phyloP scores from a whole-genome alignment of 805 yeast species.

The Wickerhamomyces bovis region DNA sequence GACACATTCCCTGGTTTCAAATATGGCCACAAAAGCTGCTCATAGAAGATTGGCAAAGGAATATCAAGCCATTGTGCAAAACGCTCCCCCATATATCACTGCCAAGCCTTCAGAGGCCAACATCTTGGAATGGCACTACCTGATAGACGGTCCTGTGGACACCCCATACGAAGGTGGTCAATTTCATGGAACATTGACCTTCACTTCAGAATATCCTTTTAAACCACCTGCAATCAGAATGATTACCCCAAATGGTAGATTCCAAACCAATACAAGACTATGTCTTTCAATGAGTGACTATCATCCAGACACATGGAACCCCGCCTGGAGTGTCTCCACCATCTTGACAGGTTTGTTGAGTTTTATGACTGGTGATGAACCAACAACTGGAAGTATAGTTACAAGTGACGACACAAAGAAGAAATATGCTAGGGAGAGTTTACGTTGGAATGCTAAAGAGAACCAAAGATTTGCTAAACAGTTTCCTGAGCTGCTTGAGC shows the following conservation, averaged over 20 bases:
- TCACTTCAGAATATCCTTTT: conserved; percentile 84
- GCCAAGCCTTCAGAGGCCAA: conserved; percentile 88
- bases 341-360: conserved; percentile 82
- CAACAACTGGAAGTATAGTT: conserved; percentile 75
- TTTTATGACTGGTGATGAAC: conserved; percentile 86
- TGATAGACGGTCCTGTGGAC: conserved; percentile 86
- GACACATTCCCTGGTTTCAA: neutral
- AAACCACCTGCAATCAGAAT: conserved; percentile 87
- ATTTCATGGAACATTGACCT: conserved; percentile 80
- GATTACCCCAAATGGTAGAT: conserved; percentile 87
- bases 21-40: conserved; percentile 41
- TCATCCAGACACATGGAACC: conserved; percentile 95
- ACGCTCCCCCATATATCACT: conserved; percentile 77
- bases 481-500: conserved; percentile 62
- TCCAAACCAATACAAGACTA: conserved; percentile 70
- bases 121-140: conserved; percentile 89
- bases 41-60: conserved; percentile 61
- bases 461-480: conserved; percentile 53
- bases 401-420: conserved; percentile 56
- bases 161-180: conserved; percentile 86
- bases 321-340: conserved; percentile 91
- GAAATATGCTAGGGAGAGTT: conserved; percentile 52
- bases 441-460: conserved; percentile 49
- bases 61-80: conserved; percentile 67
- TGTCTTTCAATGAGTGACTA: conserved; percentile 92